phyloP scores from a whole-genome alignment of 1,284 basidiomycete species.

The Moesziomyces sp. region DNA sequence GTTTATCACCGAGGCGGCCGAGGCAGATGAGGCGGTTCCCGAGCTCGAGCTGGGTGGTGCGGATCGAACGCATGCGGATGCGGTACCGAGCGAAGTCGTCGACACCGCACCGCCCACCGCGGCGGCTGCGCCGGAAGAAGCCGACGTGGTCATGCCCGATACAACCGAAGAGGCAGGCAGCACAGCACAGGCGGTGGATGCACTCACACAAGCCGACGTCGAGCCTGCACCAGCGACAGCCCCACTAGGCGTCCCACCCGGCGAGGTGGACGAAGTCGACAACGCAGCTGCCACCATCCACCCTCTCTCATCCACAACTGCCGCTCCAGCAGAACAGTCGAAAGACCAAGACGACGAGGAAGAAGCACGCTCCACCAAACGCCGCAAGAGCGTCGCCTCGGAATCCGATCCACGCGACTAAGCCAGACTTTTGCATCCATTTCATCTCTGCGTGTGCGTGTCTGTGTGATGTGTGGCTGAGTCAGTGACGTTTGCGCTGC shows the following conservation, averaged over 20 bases:
- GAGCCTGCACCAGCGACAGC: neutral
- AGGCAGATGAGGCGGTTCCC: slow-evolving; percentile 14
- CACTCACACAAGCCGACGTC: neutral
- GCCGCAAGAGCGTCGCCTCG: slow-evolving; percentile 22
- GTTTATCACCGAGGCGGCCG: slow-evolving; percentile 8
- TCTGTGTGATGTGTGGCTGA: neutral
- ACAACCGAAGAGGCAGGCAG: neutral
- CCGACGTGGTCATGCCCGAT: neutral
- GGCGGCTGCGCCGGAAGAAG: neutral
- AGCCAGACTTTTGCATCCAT: neutral
- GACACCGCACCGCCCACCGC: slow-evolving; percentile 2
- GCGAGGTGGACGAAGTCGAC: slow-evolving; percentile 46
- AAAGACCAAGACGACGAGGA: slow-evolving; percentile 1
- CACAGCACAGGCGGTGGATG: neutral
- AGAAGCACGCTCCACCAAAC: slow-evolving; percentile 16
- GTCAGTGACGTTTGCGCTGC: neutral
- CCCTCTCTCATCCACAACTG: slow-evolving; percentile 30
- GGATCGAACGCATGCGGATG: slow-evolving; percentile 17
- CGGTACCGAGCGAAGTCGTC: slow-evolving; percentile 14
- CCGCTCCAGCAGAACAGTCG: neutral
- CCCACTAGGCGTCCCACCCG: slow-evolving; percentile 29
- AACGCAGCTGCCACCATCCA: slow-evolving; percentile 14
- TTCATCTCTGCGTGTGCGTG: neutral
- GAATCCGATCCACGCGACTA: slow-evolving; percentile 11
- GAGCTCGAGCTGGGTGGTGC: slow-evolving; percentile 36